phyloP scores from a whole-genome alignment of 2,329 filamentous ascomycete species.

The Alternaria rosae region DNA sequence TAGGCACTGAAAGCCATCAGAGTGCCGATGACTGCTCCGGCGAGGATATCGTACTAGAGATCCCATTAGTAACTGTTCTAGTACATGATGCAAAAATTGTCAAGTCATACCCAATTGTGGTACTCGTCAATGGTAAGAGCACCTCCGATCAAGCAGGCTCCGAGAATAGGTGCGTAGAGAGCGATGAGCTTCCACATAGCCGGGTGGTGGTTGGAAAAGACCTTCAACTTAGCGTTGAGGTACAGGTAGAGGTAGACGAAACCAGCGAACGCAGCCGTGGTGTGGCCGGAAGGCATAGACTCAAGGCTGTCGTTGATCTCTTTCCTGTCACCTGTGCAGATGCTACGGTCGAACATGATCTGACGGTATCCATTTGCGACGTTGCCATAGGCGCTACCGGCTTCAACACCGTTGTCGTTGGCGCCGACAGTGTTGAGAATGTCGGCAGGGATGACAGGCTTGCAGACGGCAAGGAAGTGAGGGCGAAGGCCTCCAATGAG shows the following conservation, averaged over 20 bases:
- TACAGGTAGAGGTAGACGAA: constrained; percentile 76
- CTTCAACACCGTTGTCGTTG: constrained; percentile 37
- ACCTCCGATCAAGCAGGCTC: constrained; percentile 72
- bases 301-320: constrained; percentile 74
- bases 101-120: constrained; percentile 61
- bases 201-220: constrained; percentile 75
- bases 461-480: constrained; percentile 74
- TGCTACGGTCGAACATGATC: constrained; percentile 73
- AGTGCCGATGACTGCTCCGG: constrained; percentile 70
- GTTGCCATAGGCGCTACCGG: constrained; percentile 58
- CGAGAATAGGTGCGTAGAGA: constrained; percentile 71
- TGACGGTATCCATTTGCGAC: constrained; percentile 61
- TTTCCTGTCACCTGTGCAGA: constrained; percentile 71
- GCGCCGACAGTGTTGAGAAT: constrained; percentile 29
- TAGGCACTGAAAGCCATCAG: constrained; percentile 71
- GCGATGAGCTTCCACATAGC: constrained; percentile 76
- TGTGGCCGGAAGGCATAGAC: constrained; percentile 76
- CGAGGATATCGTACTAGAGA: constrained; percentile 72
- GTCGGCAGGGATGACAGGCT: constrained; percentile 62
- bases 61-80: not conserved
- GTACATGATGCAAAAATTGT: not conserved
- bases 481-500: constrained; percentile 71
- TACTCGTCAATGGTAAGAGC: constrained; percentile 74
- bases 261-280: constrained; percentile 75
- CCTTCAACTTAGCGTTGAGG: constrained; percentile 80